Evolutionary conservation across 495 filamentous ascomycete genomes (phyloP).

Genomic region (Tuber brumale): DNA sequence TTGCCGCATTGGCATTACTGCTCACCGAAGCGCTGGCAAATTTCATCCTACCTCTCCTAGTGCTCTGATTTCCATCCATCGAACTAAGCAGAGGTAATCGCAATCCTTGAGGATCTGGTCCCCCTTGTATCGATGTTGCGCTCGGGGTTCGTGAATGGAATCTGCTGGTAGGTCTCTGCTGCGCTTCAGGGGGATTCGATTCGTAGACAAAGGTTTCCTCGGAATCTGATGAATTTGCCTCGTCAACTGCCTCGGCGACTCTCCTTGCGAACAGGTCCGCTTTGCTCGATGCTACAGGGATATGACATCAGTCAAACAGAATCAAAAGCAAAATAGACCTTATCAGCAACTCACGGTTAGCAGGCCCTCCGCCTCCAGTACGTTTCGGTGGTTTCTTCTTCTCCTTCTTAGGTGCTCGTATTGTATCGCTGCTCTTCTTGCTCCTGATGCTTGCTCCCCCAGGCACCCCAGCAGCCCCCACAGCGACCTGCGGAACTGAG

Average conservation of each 20-base stretch:
- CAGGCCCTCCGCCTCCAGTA: constrained; percentile 63
- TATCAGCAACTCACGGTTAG: constrained; percentile 42
- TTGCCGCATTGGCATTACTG: constrained; percentile 52
- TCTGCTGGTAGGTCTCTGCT: constrained; percentile 60
- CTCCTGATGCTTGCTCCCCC: constrained; percentile 67
- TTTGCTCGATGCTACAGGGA: constrained; percentile 70
- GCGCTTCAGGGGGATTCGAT: constrained; percentile 83
- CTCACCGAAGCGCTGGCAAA: constrained; percentile 73
- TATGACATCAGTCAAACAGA: constrained; percentile 49
- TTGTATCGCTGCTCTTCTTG: constrained; percentile 87
- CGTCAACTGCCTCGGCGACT: constrained; percentile 87
- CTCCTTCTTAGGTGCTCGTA: constrained; percentile 75
- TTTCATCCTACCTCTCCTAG: constrained; percentile 92
- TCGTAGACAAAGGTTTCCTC: constrained; percentile 99
- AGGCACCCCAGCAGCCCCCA: constrained; percentile 61
- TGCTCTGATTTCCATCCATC: constrained; percentile 53
- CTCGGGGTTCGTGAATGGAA: constrained; percentile 95
- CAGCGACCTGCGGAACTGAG: constrained; percentile 81
- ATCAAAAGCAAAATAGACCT: neutral
- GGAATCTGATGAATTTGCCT: constrained; percentile 87
- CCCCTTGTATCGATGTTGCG: constrained; percentile 70
- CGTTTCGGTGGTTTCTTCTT: constrained; percentile 65
- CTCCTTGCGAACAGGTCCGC: constrained; percentile 97
- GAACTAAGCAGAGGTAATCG: constrained; percentile 46
- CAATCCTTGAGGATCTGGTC: constrained; percentile 66